Percentiles rank a stretch among this genome's conserved stretches.
Conservation (phyloP, 2,329 filamentous ascomycete species). For the Colletotrichum camelliae region DNA sequence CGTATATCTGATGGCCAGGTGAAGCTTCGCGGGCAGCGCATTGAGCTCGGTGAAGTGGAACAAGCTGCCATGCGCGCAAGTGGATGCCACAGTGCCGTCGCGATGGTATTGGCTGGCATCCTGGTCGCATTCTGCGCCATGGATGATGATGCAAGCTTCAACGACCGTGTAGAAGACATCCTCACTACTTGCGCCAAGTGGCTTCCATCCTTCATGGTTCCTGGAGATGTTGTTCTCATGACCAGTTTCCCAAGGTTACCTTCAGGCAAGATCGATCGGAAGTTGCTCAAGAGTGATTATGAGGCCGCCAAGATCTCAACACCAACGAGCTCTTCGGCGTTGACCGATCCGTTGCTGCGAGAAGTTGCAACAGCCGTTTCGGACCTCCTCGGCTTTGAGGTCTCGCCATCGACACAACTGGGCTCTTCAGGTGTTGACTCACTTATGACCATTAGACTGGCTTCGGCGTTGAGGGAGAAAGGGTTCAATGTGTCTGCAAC, state of each 20-base stretch:
- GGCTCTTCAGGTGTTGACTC: conserved; percentile 70
- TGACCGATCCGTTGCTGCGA: conserved; percentile 20
- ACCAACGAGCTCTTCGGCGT: not conserved
- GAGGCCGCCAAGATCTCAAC: not conserved
- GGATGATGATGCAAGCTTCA: conserved; percentile 35
- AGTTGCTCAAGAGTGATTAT: conserved; percentile 50
- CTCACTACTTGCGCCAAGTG: conserved; percentile 69
- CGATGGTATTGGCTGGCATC: conserved; percentile 68
- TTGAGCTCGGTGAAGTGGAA: conserved; percentile 82
- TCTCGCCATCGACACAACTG: conserved; percentile 48
- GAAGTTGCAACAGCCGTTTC: conserved; percentile 46
- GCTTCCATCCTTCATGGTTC: conserved; percentile 86
- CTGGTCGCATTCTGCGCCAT: conserved; percentile 78
- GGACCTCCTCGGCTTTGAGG: conserved; percentile 41
- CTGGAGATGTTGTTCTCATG: conserved; percentile 71
- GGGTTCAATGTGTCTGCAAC: conserved; percentile 63
- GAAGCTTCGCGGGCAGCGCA: conserved; percentile 83
- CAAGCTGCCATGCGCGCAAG: conserved; percentile 67
- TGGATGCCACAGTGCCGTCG: conserved; percentile 70
- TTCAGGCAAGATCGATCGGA: conserved; percentile 84
- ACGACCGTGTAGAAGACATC: conserved; percentile 43
- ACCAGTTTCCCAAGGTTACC: conserved; percentile 73
- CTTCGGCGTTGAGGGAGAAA: conserved; percentile 64
- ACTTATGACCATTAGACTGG: conserved; percentile 52
- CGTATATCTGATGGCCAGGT: conserved; percentile 82